These are phyloP conservation scores for Leucosporidium yakuticum DNA, from an alignment of 768 basidiomycete species.

Conservation along the genomic window DNA sequence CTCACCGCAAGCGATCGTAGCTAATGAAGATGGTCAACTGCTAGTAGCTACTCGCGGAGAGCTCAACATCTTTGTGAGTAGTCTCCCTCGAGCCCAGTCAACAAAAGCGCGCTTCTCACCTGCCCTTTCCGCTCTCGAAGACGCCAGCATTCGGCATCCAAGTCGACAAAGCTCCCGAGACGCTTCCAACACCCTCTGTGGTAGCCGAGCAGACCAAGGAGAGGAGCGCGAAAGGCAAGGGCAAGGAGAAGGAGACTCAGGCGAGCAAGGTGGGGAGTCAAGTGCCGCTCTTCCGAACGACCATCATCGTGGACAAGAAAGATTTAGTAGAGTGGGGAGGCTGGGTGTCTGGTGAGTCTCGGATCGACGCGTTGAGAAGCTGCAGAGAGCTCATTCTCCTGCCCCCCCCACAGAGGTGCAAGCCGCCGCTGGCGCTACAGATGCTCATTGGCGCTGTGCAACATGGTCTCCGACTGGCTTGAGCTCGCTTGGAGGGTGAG, in stretches of 20 bases:
- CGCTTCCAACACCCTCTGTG: no score
- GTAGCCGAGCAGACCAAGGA: no score
- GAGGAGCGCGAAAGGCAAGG: not conserved
- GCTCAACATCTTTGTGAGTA: no score
- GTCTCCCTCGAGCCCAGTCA: no score
- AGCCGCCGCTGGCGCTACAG: not conserved
- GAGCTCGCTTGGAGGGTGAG: slow-evolving; percentile 18
- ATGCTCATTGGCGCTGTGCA: slow-evolving; percentile 5
- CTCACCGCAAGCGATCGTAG: no score
- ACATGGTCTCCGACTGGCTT: slow-evolving; percentile 18
- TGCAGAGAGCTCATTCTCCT: not conserved
- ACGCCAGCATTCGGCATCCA: not conserved
- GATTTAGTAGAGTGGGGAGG: slow-evolving; percentile 13
- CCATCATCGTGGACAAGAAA: slow-evolving; percentile 11
- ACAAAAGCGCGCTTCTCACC: no score
- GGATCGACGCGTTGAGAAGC: not conserved
- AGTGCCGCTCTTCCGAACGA: not conserved
- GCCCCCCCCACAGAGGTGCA: not conserved
- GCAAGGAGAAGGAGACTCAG: slow-evolving; percentile 1
- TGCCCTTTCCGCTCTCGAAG: not conserved
- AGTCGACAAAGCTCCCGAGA: not conserved
- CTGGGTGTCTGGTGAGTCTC: slow-evolving; percentile 4
- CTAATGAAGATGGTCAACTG: no score
- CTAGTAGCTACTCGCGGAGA: no score
- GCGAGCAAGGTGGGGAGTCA: not conserved